A percentile compares a stretch with the other conserved stretches of the same genome.
These are phyloP conservation scores for Setaria viridis DNA, from an alignment of 202 grass and related monocot species.

Conservation along the genomic window DNA sequence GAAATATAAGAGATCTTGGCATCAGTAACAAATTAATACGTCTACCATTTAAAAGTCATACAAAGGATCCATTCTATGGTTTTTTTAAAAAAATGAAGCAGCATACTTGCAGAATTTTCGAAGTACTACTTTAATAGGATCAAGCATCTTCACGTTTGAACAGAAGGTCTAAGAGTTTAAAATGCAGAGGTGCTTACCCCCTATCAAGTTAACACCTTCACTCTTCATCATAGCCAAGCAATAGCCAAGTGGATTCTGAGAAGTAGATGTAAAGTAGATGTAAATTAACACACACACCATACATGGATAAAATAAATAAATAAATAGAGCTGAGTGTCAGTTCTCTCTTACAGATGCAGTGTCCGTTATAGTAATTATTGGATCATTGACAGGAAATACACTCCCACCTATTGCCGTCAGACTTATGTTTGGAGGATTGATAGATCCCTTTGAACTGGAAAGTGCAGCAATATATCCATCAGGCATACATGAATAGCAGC, in stretches of 20 bases:
- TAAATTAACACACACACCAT: conserved; percentile 14
- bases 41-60: not conserved
- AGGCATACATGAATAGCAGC: not conserved
- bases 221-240: conserved; percentile 83
- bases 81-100: not conserved
- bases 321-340: conserved; percentile 13
- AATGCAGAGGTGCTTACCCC: conserved; percentile 60
- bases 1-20: not conserved
- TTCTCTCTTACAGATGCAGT: conserved; percentile 53
- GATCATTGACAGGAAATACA: conserved; percentile 63
- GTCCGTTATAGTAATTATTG: conserved; percentile 52
- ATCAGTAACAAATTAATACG: not conserved
- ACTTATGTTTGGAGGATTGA: conserved; percentile 56
- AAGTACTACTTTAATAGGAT: not conserved
- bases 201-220: conserved; percentile 76
- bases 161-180: not conserved
- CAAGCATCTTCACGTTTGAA: conserved; percentile 13
- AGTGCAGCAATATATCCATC: conserved; percentile 40
- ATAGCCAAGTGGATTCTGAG: conserved; percentile 48
- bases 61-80: not conserved
- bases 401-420: conserved; percentile 76
- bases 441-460: conserved; percentile 43
- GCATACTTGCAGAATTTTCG: not conserved
- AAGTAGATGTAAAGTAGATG: conserved; percentile 36
- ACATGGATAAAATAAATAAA: not conserved